Evolutionary conservation across 805 yeast species (phyloP).

Genomic region (Candida corydali): DNA sequence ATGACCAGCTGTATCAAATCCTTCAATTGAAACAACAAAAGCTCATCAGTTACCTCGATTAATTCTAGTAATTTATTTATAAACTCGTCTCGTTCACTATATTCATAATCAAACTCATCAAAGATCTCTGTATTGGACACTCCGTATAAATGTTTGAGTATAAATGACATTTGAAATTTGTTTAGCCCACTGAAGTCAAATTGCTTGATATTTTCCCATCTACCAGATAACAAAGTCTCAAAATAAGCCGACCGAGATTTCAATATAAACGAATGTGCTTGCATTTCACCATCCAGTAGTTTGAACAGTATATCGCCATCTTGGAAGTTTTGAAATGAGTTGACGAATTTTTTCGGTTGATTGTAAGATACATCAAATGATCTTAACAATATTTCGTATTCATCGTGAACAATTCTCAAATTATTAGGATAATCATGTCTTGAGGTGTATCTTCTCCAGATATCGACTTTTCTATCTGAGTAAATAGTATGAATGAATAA

Average conservation of each 20-base stretch:
- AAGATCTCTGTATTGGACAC: conserved; percentile 38
- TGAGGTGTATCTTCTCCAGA: conserved; percentile 42
- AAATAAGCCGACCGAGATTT: conserved; percentile 58
- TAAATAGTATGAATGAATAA: conserved; percentile 44
- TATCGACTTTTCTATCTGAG: conserved; percentile 39
- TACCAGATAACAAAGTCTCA: conserved; percentile 48
- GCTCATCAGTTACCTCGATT: conserved; percentile 58
- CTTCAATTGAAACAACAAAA: conserved; percentile 56
- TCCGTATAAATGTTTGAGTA: conserved; percentile 59
- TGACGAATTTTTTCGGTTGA: conserved; percentile 1
- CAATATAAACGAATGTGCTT: conserved; percentile 52
- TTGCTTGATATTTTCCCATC: conserved; percentile 45
- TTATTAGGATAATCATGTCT: conserved; percentile 24
- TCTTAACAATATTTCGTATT: conserved; percentile 22
- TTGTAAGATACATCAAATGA: conserved; percentile 5
- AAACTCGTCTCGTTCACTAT: conserved; percentile 35
- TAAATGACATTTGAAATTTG: conserved; percentile 39
- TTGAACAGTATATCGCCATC: conserved; percentile 42
- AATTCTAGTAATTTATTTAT: conserved; percentile 54
- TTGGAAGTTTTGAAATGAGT: conserved; percentile 4
- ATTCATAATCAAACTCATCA: conserved; percentile 20
- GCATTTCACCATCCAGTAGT: conserved; percentile 44
- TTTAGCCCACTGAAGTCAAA: conserved; percentile 45
- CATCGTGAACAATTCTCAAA: conserved; percentile 22
- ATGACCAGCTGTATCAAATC: conserved; percentile 58